Conservation (phyloP, 2,329 filamentous ascomycete genomes). For the Cryphonectria parasitica region DNA sequence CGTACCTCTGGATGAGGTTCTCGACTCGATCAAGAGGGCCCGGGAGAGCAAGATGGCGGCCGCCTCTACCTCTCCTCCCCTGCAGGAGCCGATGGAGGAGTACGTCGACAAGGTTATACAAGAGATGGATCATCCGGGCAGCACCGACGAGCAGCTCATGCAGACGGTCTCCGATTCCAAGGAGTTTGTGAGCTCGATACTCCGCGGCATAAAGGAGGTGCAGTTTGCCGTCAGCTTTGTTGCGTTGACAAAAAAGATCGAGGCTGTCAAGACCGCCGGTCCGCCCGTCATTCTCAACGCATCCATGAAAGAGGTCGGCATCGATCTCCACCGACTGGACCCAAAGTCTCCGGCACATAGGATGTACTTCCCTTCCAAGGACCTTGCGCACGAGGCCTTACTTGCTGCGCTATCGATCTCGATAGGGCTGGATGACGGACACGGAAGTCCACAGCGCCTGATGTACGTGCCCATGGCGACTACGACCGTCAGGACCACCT, state of each 20-base stretch:
- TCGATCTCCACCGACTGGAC: conserved; percentile 90
- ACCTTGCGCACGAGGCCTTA: conserved; percentile 93
- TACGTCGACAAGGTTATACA: conserved; percentile 74
- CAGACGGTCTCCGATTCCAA: conserved; percentile 89
- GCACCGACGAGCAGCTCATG: conserved; percentile 68
- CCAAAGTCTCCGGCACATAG: conserved; percentile 91
- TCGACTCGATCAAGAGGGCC: conserved; percentile 62
- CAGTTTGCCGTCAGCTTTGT: conserved; percentile 94
- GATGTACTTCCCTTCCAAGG: conserved; percentile 95
- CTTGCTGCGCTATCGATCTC: conserved; percentile 91
- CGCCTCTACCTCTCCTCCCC: conserved; percentile 37
- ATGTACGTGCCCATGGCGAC: conserved; percentile 97
- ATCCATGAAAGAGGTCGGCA: conserved; percentile 93
- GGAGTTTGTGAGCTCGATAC: conserved; percentile 86
- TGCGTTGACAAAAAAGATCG: conserved; percentile 79
- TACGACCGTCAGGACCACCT: conserved; percentile 88
- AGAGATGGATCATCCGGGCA: conserved; percentile 72
- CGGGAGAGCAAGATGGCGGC: conserved; percentile 49
- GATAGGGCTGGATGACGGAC: conserved; percentile 88
- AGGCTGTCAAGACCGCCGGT: conserved; percentile 67
- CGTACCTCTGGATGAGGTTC: conserved; percentile 86
- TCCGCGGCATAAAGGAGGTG: conserved; percentile 93
- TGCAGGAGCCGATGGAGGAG: conserved; percentile 58
- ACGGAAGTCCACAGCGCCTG: conserved; percentile 81
- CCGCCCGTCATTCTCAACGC: conserved; percentile 81